Evolutionary conservation across 306 rosid genomes (phyloP).

Genomic region (Ormosia semicastrata): DNA sequence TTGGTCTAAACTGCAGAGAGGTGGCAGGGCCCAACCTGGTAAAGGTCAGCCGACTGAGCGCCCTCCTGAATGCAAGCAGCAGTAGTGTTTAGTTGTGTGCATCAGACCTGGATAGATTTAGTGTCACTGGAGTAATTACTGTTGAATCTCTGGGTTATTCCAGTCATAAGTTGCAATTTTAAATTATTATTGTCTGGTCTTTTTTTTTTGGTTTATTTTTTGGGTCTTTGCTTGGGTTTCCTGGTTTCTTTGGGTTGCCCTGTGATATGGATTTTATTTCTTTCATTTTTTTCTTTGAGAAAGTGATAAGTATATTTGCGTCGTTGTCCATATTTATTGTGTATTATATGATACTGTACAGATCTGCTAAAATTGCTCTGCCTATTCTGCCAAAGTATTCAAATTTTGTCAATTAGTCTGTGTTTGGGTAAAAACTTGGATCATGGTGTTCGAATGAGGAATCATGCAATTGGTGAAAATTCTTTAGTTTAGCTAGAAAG

Average conservation of each 20-base stretch:
- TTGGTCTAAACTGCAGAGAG: constrained; percentile 31
- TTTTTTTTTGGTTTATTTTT: neutral
- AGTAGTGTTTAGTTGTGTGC: constrained; percentile 30
- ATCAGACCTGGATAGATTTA: constrained; percentile 23
- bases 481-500: neutral
- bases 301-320: neutral
- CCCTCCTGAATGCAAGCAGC: constrained; percentile 56
- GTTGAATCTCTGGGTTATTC: constrained; percentile 24
- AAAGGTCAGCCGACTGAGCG: constrained; percentile 37
- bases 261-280: constrained; percentile 25
- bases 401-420: neutral
- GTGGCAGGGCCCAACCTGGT: constrained; percentile 21
- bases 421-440: neutral
- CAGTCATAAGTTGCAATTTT: constrained; percentile 7
- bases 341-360: constrained; percentile 28
- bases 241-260: constrained; percentile 1
- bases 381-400: neutral
- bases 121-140: constrained; percentile 29
- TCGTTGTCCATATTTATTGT: constrained; percentile 14
- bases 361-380: constrained; percentile 16
- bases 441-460: neutral
- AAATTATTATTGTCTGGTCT: neutral
- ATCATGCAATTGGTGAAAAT: neutral
- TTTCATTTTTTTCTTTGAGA: neutral
- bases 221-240: constrained; percentile 8